Percentiles rank a stretch among this genome's conserved stretches.
Evolutionary conservation across 352 stramenopile genomes (phyloP).

Genomic region (Phytophthora cactorum): DNA sequence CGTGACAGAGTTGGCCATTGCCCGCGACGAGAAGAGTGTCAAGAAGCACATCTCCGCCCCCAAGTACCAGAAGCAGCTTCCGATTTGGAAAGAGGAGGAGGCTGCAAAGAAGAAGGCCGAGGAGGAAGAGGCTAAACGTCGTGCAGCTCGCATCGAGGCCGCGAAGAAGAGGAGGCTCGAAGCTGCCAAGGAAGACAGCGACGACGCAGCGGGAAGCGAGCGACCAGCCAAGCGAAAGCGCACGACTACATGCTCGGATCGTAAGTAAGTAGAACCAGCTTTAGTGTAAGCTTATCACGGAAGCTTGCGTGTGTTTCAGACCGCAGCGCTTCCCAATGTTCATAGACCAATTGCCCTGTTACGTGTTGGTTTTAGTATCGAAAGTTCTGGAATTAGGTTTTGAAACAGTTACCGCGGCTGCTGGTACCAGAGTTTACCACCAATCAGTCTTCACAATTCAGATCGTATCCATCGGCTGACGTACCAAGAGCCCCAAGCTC

Average conservation of each 20-base stretch:
- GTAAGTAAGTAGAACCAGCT: conserved; percentile 31
- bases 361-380: conserved; percentile 5
- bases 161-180: conserved; percentile 42
- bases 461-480: conserved; percentile 5
- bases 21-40: conserved; percentile 53
- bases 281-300: conserved; percentile 6
- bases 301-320: conserved; percentile 24
- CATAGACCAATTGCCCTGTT: background rate
- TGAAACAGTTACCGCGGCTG: background rate
- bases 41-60: conserved; percentile 57
- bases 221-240: conserved; percentile 29
- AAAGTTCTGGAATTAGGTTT: conserved; percentile 27
- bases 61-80: conserved; percentile 66
- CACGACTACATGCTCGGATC: conserved; percentile 1
- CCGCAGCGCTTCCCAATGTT: conserved; percentile 2
- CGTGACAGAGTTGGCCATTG: conserved; percentile 65
- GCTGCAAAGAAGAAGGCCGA: conserved; percentile 45
- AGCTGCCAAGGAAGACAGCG: conserved; percentile 14
- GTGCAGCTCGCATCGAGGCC: conserved; percentile 29
- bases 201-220: conserved; percentile 12
- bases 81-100: conserved; percentile 56
- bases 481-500: background rate
- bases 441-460: conserved; percentile 8
- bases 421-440: background rate
- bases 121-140: conserved; percentile 36